Percentiles rank a stretch among this genome's conserved stretches.
Conservation (phyloP, 2,329 filamentous ascomycete genomes). For the Alternaria rosae region DNA sequence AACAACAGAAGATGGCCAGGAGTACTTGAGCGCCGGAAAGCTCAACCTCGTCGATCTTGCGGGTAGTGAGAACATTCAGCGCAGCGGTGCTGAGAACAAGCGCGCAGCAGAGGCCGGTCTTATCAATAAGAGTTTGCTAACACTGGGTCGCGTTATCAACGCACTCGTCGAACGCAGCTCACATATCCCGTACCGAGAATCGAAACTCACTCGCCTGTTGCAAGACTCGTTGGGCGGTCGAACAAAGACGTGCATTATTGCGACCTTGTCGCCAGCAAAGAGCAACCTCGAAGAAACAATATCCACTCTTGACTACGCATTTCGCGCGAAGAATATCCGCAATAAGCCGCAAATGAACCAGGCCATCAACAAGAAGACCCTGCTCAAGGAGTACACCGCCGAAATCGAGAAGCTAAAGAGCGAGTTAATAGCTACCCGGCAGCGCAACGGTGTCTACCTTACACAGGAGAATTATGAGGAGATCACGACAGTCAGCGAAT, state of each 20-base stretch:
- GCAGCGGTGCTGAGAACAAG: constrained; percentile 97
- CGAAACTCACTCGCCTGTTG: constrained; percentile 89
- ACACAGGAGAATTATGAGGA: constrained; percentile 89
- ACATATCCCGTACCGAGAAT: constrained; percentile 94
- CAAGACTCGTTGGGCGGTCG: constrained; percentile 96
- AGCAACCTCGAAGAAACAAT: constrained; percentile 98
- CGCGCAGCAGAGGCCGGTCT: constrained; percentile 92
- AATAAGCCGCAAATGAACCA: constrained; percentile 98
- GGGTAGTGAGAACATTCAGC: constrained; percentile 96
- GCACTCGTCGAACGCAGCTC: constrained; percentile 87
- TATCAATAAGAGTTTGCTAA: constrained; percentile 97
- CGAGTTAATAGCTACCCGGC: constrained; percentile 89
- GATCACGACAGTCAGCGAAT: constrained; percentile 90
- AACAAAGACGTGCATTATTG: constrained; percentile 98
- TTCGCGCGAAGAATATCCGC: constrained; percentile 96
- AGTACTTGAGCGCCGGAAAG: constrained; percentile 89
- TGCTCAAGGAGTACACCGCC: constrained; percentile 85
- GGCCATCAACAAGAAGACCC: constrained; percentile 88
- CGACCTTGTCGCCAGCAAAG: constrained; percentile 92
- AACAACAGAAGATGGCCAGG: constrained; percentile 81
- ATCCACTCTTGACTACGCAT: constrained; percentile 96
- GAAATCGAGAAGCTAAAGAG: constrained; percentile 96
- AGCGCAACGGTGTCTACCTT: constrained; percentile 94
- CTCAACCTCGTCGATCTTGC: constrained; percentile 96
- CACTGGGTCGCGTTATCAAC: constrained; percentile 95